Percentiles rank a stretch among this genome's conserved stretches.
These are phyloP conservation scores for Schizopora paradoxa DNA, from an alignment of 1,284 basidiomycete species.

Conservation along the genomic window DNA sequence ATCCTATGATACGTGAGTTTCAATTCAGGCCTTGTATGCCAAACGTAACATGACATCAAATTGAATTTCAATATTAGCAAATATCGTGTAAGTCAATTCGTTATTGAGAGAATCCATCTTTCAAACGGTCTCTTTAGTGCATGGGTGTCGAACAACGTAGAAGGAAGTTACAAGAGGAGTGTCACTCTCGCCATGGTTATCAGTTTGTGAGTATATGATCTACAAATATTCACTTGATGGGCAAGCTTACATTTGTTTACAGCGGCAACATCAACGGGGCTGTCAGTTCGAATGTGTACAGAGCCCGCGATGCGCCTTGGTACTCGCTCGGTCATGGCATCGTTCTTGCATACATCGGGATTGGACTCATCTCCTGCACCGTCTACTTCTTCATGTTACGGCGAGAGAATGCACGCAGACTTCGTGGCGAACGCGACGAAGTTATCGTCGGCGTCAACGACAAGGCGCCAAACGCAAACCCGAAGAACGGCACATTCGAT, in stretches of 20 bases:
- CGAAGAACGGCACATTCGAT: conserved; percentile 35
- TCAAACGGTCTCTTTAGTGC: conserved; percentile 35
- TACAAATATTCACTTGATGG: neutral
- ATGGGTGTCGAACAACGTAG: conserved; percentile 69
- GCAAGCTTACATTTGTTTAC: neutral
- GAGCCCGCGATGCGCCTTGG: conserved; percentile 60
- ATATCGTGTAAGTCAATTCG: conserved; percentile 47
- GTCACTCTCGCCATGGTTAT: conserved; percentile 69
- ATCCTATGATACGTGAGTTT: conserved; percentile 59
- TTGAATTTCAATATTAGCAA: conserved; percentile 40
- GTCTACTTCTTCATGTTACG: conserved; percentile 43
- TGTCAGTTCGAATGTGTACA: conserved; percentile 70
- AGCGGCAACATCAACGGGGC: conserved; percentile 69
- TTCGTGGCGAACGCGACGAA: conserved; percentile 62
- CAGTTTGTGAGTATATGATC: conserved; percentile 41
- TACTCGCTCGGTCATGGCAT: conserved; percentile 64
- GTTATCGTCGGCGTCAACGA: conserved; percentile 45
- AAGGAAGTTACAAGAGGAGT: conserved; percentile 72
- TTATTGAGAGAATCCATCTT: neutral
- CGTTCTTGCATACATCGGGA: conserved; percentile 63
- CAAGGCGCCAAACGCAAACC: conserved; percentile 21
- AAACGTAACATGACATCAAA: neutral
- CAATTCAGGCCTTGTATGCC: neutral
- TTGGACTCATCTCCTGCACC: conserved; percentile 52
- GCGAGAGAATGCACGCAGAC: conserved; percentile 56